A percentile compares a stretch with the other conserved stretches of the same genome.
phyloP scores from a whole-genome alignment of 495 filamentous ascomycete species.

The Aspergillus sclerotiicarbonarius region DNA sequence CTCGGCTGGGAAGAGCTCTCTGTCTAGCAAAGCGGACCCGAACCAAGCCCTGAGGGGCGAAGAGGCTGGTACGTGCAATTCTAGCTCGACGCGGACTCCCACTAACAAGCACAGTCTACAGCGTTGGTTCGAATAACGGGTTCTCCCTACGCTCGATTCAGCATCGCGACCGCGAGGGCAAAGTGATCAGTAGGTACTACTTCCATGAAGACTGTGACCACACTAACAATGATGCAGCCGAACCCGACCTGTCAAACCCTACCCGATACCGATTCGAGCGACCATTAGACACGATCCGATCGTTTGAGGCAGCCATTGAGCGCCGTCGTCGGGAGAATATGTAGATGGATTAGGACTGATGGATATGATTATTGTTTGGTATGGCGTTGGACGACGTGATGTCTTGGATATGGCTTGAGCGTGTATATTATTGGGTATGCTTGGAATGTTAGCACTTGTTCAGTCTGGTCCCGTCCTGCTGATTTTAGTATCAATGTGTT shows the following conservation, averaged over 20 bases:
- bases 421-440: no score
- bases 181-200: slow-evolving; percentile 67
- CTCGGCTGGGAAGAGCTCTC: slow-evolving; percentile 53
- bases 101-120: slow-evolving; percentile 12
- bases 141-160: slow-evolving; percentile 67
- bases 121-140: slow-evolving; percentile 31
- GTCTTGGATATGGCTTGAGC: no score
- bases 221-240: slow-evolving; percentile 27
- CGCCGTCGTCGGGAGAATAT: slow-evolving; percentile 31
- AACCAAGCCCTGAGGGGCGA: slow-evolving; percentile 78
- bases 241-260: slow-evolving; percentile 53
- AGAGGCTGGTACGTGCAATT: slow-evolving; percentile 77
- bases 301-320: slow-evolving; percentile 89
- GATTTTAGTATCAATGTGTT: no score
- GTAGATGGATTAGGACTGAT: neutral
- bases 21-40: slow-evolving; percentile 79
- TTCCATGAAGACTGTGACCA: neutral
- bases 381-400: slow-evolving; percentile 1
- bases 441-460: no score
- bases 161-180: slow-evolving; percentile 77
- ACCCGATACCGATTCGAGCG: slow-evolving; percentile 85
- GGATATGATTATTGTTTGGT: neutral
- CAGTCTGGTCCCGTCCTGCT: no score
- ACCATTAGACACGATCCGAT: slow-evolving; percentile 87
- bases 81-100: no score